These are phyloP conservation scores for Wallacemonas sp. DNA, from an alignment of 208 protist genomes.

Conservation along the genomic window DNA sequence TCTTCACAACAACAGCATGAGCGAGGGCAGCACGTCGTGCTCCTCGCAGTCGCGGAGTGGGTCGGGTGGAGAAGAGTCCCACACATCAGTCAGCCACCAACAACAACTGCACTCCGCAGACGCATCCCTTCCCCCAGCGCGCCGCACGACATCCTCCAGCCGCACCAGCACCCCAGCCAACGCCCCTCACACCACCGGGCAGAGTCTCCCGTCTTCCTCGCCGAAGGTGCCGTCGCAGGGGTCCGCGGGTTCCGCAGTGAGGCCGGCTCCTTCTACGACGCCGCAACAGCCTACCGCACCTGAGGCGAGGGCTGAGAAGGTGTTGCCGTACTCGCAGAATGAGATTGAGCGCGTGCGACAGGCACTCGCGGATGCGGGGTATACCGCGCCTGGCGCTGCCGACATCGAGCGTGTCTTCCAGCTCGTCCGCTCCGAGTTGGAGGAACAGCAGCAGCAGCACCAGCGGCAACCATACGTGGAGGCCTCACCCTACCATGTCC, in stretches of 20 bases:
- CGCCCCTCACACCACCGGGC: not conserved
- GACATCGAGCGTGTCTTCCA: slow-evolving; percentile 67
- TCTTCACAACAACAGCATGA: not conserved
- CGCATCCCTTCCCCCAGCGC: too few species aligned
- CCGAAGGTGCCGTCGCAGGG: not conserved
- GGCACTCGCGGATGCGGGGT: slow-evolving; percentile 45
- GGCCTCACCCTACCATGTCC: too few species aligned
- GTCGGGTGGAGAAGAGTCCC: too few species aligned
- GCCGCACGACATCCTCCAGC: not conserved
- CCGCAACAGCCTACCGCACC: too few species aligned
- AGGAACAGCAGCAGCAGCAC: slow-evolving; percentile 7
- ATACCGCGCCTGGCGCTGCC: slow-evolving; percentile 47
- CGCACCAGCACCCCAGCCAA: not conserved
- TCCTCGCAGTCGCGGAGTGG: too few species aligned
- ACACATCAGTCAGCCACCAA: too few species aligned
- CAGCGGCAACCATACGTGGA: too few species aligned
- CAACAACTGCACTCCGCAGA: too few species aligned
- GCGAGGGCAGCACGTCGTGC: not conserved
- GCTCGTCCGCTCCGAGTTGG: slow-evolving; percentile 22
- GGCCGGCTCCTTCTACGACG: too few species aligned
- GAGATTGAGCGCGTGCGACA: slow-evolving; percentile 43
- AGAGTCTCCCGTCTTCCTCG: not conserved
- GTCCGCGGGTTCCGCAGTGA: not conserved
- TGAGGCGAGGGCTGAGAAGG: not conserved
- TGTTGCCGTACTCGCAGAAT: slow-evolving; percentile 19